phyloP scores from a whole-genome alignment of 1,284 basidiomycete species.

The Fomes fomentarius region DNA sequence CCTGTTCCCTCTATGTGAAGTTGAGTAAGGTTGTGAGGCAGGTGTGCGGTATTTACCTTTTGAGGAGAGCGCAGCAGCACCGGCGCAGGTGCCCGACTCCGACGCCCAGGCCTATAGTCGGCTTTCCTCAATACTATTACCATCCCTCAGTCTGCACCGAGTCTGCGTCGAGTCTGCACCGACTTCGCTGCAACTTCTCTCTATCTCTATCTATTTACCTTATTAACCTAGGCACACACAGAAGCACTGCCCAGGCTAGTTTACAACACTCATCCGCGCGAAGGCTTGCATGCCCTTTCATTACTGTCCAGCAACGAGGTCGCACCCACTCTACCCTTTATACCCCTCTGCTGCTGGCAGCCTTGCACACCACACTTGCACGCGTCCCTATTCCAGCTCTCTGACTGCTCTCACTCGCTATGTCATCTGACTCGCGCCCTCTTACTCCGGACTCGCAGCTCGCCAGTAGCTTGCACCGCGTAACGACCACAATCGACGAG shows the following conservation, averaged over 20 bases:
- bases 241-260: background rate
- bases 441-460: slow-evolving; percentile 59
- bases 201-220: background rate
- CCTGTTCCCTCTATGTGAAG: too few relatives aligned
- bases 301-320: slow-evolving; percentile 10
- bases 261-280: slow-evolving; percentile 6
- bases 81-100: too few relatives aligned
- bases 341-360: slow-evolving; percentile 23
- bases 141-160: too few relatives aligned
- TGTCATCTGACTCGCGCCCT: slow-evolving; percentile 32
- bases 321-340: slow-evolving; percentile 5
- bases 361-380: background rate
- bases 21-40: too few relatives aligned
- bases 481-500: slow-evolving; percentile 75
- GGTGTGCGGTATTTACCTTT: too few relatives aligned
- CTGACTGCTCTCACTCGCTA: slow-evolving; percentile 9
- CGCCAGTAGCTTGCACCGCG: slow-evolving; percentile 58
- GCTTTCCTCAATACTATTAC: too few relatives aligned
- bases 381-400: background rate
- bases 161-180: too few relatives aligned
- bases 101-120: too few relatives aligned
- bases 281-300: slow-evolving; percentile 19
- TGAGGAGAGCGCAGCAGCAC: too few relatives aligned
- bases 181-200: background rate
- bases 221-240: background rate